phyloP scores from a whole-genome alignment of 1,284 basidiomycete genomes.

The Golubevia sp. region DNA sequence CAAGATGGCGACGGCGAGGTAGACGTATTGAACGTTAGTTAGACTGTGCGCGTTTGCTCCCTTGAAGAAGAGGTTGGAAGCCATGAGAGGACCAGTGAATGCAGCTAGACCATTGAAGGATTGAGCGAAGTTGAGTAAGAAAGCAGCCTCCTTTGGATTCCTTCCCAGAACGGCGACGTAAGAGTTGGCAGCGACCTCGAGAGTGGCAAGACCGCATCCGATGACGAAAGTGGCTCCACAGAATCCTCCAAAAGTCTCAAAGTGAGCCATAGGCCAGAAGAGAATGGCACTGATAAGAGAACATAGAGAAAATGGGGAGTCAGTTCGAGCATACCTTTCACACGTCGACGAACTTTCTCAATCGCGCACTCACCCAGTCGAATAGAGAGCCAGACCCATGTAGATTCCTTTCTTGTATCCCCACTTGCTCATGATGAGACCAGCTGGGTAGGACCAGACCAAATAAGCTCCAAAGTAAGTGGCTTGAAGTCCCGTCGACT shows the following conservation, averaged over 20 bases:
- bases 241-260: conserved; percentile 23
- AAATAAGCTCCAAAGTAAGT: conserved; percentile 72
- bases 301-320: background rate
- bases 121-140: conserved; percentile 79
- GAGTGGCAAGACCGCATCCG: conserved; percentile 71
- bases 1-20: conserved; percentile 74
- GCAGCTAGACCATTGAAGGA: conserved; percentile 80
- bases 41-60: conserved; percentile 70
- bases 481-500: conserved; percentile 81
- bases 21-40: conserved; percentile 79
- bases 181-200: conserved; percentile 74
- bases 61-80: conserved; percentile 75
- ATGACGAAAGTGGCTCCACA: conserved; percentile 43
- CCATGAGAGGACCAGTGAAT: conserved; percentile 79
- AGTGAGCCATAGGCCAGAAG: conserved; percentile 25
- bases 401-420: conserved; percentile 67
- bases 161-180: conserved; percentile 74
- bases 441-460: conserved; percentile 62
- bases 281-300: conserved; percentile 19
- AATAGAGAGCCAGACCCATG: conserved; percentile 69
- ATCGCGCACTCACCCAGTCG: no score
- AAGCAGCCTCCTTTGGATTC: conserved; percentile 71
- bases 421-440: conserved; percentile 60
- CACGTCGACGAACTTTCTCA: background rate
- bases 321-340: background rate